Conservation (phyloP, 73 alveolate genomes). For the Tetrahymena borealis region DNA sequence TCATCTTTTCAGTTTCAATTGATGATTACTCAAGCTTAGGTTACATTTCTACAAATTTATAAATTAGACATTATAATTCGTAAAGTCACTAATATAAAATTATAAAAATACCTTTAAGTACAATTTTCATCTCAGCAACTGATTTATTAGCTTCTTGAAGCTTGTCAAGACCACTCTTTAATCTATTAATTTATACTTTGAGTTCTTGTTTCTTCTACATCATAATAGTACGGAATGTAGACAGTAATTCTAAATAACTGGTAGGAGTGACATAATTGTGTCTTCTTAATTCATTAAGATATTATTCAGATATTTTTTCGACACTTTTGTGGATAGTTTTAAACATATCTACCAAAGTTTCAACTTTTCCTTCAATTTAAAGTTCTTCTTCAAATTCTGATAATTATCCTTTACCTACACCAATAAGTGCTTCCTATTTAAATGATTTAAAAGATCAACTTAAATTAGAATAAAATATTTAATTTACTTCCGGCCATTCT, state of each 20-base stretch:
- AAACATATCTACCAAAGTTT: slow-evolving; percentile 55
- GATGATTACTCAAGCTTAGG: slow-evolving; percentile 95
- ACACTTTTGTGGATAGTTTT: slow-evolving; percentile 68
- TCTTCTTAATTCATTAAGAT: slow-evolving; percentile 52
- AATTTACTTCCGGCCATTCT: slow-evolving; percentile 93
- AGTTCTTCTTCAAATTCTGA: slow-evolving; percentile 41
- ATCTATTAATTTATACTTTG: slow-evolving; percentile 70
- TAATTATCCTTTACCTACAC: slow-evolving; percentile 50
- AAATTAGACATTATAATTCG: background rate
- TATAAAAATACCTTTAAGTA: slow-evolving; percentile 55
- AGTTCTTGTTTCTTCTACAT: slow-evolving; percentile 83
- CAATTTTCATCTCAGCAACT: slow-evolving; percentile 83
- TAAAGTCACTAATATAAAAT: background rate
- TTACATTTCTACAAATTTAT: slow-evolving; percentile 53
- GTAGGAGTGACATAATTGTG: slow-evolving; percentile 90
- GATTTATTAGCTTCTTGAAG: slow-evolving; percentile 92
- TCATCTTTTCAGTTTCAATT: slow-evolving; percentile 87
- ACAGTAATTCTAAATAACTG: slow-evolving; percentile 80
- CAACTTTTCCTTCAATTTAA: slow-evolving; percentile 42
- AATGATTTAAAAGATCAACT: background rate
- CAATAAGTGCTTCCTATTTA: slow-evolving; percentile 61
- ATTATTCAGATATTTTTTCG: slow-evolving; percentile 8
- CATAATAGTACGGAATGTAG: slow-evolving; percentile 77
- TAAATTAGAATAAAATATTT: background rate
- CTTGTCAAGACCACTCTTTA: slow-evolving; percentile 87